These are phyloP conservation scores for Chrysochromulina tobinii DNA, from an alignment of 78 protist species.

Conservation along the genomic window DNA sequence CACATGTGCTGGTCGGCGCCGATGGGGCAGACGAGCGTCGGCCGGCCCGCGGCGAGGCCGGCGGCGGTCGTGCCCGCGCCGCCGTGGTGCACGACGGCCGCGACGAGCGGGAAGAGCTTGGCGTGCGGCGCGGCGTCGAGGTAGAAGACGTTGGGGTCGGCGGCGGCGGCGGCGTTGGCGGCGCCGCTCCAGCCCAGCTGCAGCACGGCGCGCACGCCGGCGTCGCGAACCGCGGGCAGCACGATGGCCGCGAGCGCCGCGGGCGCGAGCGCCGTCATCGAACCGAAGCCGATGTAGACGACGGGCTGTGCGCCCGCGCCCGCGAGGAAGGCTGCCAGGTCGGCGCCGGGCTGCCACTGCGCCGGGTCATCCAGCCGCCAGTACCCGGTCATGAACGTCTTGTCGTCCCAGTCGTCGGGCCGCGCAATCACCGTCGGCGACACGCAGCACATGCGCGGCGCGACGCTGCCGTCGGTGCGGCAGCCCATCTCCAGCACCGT, in stretches of 20 bases:
- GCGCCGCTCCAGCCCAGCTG: not conserved
- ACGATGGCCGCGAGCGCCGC: not conserved
- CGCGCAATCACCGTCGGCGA: too few relatives aligned
- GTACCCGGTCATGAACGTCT: too few relatives aligned
- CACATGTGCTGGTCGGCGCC: slow-evolving; percentile 63
- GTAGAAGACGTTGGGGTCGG: too few relatives aligned
- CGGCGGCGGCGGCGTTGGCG: not conserved
- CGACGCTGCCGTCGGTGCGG: too few relatives aligned
- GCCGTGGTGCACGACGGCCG: slow-evolving; percentile 73
- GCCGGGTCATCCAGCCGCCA: too few relatives aligned
- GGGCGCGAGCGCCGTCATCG: not conserved
- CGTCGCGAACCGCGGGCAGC: not conserved
- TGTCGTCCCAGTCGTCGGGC: too few relatives aligned
- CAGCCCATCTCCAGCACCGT: too few relatives aligned
- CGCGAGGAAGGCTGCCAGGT: too few relatives aligned
- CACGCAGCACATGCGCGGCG: too few relatives aligned
- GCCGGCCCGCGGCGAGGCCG: slow-evolving; percentile 60
- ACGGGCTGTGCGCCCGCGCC: too few relatives aligned
- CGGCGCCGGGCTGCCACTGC: too few relatives aligned
- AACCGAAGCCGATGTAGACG: slow-evolving; percentile 33
- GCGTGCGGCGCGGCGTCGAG: slow-evolving; percentile 49
- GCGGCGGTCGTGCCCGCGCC: slow-evolving; percentile 82
- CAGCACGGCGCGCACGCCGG: not conserved
- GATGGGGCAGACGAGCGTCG: slow-evolving; percentile 72
- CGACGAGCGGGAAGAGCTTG: slow-evolving; percentile 52